Evolutionary conservation across 345 rosid genomes (phyloP).

Genomic region (Hibiscus trionum): DNA sequence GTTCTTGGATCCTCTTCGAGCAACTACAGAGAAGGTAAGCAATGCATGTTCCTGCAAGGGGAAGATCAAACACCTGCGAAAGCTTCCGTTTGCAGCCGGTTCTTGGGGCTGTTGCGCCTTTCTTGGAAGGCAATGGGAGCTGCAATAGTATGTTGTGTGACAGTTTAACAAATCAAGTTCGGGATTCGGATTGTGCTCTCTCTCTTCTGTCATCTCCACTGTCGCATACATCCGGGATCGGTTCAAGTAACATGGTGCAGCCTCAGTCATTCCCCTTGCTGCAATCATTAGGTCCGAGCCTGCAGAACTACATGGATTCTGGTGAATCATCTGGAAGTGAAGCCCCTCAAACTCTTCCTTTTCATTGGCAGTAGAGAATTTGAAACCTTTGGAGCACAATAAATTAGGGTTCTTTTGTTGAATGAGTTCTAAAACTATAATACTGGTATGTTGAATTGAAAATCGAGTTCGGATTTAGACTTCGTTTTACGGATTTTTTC

Average conservation of each 20-base stretch:
- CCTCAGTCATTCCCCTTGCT: slow-evolving; percentile 21
- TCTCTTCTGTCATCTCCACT: slow-evolving; percentile 82
- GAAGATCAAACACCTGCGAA: slow-evolving; percentile 10
- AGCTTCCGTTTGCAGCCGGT: slow-evolving; percentile 22
- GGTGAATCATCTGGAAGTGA: slow-evolving; percentile 35
- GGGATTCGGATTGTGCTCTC: slow-evolving; percentile 50
- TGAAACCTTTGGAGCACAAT: not conserved
- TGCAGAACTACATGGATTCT: slow-evolving; percentile 23
- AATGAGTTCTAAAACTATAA: not conserved
- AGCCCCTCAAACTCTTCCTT: slow-evolving; percentile 37
- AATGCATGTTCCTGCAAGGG: slow-evolving; percentile 32
- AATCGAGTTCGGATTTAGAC: not conserved
- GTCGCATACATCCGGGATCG: slow-evolving; percentile 15
- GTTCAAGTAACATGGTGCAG: slow-evolving; percentile 28
- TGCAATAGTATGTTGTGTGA: slow-evolving; percentile 27
- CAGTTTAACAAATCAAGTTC: slow-evolving; percentile 18
- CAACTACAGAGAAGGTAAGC: slow-evolving; percentile 29
- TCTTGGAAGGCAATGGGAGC: slow-evolving; percentile 15
- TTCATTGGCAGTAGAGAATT: slow-evolving; percentile 47
- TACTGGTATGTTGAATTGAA: not conserved
- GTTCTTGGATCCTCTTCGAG: slow-evolving; percentile 31
- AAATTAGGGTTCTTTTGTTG: not conserved
- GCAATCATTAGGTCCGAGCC: slow-evolving; percentile 31
- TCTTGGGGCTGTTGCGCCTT: slow-evolving; percentile 16
- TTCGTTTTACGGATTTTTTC: no score